Base-by-base conservation (phyloP, 495 filamentous ascomycete genomes). In the Tuber brumale region DNA sequence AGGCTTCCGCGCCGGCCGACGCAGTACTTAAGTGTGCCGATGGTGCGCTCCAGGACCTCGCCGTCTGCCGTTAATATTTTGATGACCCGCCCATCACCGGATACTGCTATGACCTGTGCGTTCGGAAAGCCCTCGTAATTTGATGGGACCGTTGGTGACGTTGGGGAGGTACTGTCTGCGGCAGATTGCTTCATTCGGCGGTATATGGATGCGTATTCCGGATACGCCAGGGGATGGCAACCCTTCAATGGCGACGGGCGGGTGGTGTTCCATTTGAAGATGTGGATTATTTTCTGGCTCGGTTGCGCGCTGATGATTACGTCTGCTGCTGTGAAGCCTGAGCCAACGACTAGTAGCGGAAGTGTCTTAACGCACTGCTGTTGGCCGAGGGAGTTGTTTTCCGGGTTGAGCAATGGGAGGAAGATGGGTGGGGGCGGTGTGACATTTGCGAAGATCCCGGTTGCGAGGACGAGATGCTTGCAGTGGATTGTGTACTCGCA, bases 301-400 rank as follows among this genome's bases (percentile, higher is more conserved):
- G 83, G 77, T 7, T 85, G 84, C 7, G 88, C 85, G 14, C 89
- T 89, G 35, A 89, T 88, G 69, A 91, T 91, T 2, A 87, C 85
- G 83, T 91, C 90, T 21, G 90, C 89, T 16, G 89, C 89, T 39
- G 89, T 89, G 81, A 92, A 91, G 0, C 90, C 90, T 4, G 89
- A 90, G 18, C 90, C 90, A 48, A 92, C 85, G 41, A 92, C 86
- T 7, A 92, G 85, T 2, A 89, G 75, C 9, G 88, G 86, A 23
- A 71, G 61, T 10, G 23, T 3, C 75, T 39, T 48, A 19, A 23
- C 39, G 23, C 21, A 73, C 71, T 61, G 48, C 31, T 77, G 61
- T 45, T 70, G 43, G 72, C 3, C 75, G 70, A 31, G 16, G 35
- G 42, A 43, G 51, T 46, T 51, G 74, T 71, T 23, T 6, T 3